Evolutionary conservation across 2,329 filamentous ascomycete species (phyloP), one percentile per base, ranked within the genome.

Genomic region (Cladosporium sp.): DNA sequence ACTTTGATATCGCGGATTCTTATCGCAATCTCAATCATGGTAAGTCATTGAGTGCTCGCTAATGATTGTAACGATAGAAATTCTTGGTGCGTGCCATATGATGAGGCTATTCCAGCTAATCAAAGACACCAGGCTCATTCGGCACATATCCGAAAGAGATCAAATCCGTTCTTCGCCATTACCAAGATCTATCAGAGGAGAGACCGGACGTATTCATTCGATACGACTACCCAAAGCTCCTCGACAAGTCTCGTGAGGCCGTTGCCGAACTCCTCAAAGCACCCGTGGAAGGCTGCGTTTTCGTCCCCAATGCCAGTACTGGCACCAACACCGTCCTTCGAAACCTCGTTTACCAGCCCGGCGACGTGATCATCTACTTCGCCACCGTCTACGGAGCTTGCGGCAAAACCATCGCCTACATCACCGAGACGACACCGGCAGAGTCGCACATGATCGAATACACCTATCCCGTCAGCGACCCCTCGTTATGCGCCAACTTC

Each of bases 321-420:
- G 88, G 82, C 19, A 70, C 90, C 41, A 92, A 93, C 70, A 88
- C 83, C 0, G 80, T 95, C 4, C 77, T 96, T n/a, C 82, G 85
- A 37, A 91, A 86, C 64, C 68, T 96, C 2, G 63, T 65, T 1
- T 95, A 84, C 77, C 67, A 80, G 32, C 66, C 74, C 0, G 84
- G 85, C 54, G 91, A 96, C 64, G 83, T 86, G 55, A 86, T 95
- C 55, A 61, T 95, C 39, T 85, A 84, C 68, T 95, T 96, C 64
- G 79, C 78, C 32, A 89, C 87, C 36, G 79, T 90, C 47, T 96
- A 96, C 65, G 84, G 83, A 50, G 84, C 82, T 1, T 90, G 89
- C 64, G 85, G 84, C 50, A 89, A 88, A 63, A 83, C 83, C 0
- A 73, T 93, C 15, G 75, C 84, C 37, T 92, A 83, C 51, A 70